phyloP scores from a whole-genome alignment of 805 yeast species.

The Nematodospora valgi region DNA sequence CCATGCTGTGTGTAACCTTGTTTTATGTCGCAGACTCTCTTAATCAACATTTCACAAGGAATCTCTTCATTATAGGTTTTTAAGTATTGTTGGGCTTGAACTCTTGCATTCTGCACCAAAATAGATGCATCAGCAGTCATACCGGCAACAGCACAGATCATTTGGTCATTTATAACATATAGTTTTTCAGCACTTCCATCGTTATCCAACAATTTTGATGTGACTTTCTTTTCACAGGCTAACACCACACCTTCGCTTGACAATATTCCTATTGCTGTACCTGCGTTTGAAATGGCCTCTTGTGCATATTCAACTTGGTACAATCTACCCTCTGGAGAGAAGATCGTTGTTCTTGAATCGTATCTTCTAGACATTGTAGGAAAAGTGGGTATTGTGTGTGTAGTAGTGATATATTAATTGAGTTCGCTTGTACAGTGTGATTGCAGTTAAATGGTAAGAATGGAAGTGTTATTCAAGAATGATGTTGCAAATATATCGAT shows the following conservation, averaged over 20 bases:
- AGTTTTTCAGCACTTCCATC: slow-evolving; percentile 92
- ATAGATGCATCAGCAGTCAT: slow-evolving; percentile 96
- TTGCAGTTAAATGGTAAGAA: not conserved
- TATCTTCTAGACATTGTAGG: slow-evolving; percentile 82
- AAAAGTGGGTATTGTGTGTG: not conserved
- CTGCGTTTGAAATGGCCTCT: slow-evolving; percentile 84
- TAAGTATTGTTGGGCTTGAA: slow-evolving; percentile 77
- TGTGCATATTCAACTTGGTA: slow-evolving; percentile 97
- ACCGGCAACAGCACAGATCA: slow-evolving; percentile 95
- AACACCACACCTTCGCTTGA: slow-evolving; percentile 85
- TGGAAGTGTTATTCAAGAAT: not conserved
- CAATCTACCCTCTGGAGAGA: slow-evolving; percentile 97
- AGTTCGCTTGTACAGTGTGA: not conserved
- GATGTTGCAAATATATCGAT: not conserved
- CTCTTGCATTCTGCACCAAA: slow-evolving; percentile 82
- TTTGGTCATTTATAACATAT: slow-evolving; percentile 77
- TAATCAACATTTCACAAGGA: slow-evolving; percentile 89
- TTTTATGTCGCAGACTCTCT: slow-evolving; percentile 85
- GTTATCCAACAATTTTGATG: slow-evolving; percentile 88
- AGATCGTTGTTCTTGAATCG: slow-evolving; percentile 98
- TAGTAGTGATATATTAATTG: not conserved
- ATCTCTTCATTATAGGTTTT: slow-evolving; percentile 87
- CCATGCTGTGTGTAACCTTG: slow-evolving; percentile 99
- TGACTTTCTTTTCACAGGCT: slow-evolving; percentile 95
- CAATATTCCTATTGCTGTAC: slow-evolving; percentile 76